Percentiles rank a stretch among this genome's conserved stretches.
These are phyloP conservation scores for Turnera subulata DNA, from an alignment of 345 rosid species.

Conservation along the genomic window DNA sequence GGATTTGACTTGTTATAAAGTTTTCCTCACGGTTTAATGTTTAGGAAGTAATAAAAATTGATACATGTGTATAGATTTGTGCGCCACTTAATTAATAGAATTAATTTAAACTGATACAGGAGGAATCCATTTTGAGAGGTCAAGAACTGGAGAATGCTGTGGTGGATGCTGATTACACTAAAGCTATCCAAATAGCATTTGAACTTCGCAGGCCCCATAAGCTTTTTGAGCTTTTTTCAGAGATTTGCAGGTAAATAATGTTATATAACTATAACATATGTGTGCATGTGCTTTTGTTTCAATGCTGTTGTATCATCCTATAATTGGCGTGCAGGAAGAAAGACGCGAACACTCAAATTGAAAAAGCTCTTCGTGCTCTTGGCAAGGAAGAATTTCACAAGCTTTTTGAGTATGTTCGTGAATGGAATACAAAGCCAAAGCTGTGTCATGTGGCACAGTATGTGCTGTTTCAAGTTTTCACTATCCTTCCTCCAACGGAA, in stretches of 20 bases:
- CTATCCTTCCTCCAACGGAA: slow-evolving; percentile 66
- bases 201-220: slow-evolving; percentile 81
- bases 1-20: neutral
- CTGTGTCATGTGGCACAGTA: slow-evolving; percentile 83
- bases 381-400: slow-evolving; percentile 55
- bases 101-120: slow-evolving; percentile 38
- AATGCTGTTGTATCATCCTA: neutral
- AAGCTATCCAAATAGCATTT: slow-evolving; percentile 81
- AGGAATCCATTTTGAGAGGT: slow-evolving; percentile 64
- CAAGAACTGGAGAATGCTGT: slow-evolving; percentile 91
- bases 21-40: neutral
- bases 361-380: slow-evolving; percentile 61
- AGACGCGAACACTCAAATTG: slow-evolving; percentile 47
- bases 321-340: slow-evolving; percentile 46
- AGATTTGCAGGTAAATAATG: slow-evolving; percentile 61
- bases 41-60: neutral
- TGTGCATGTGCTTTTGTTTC: neutral
- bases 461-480: slow-evolving; percentile 67
- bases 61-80: neutral
- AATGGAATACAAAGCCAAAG: slow-evolving; percentile 95
- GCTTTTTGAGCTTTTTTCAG: slow-evolving; percentile 66
- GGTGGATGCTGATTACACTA: slow-evolving; percentile 65
- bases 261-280: neutral
- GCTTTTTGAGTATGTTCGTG: slow-evolving; percentile 79
- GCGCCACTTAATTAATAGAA: no score